phyloP scores from a whole-genome alignment of 2,329 filamentous ascomycete genomes.

The Talaromyces piceae region DNA sequence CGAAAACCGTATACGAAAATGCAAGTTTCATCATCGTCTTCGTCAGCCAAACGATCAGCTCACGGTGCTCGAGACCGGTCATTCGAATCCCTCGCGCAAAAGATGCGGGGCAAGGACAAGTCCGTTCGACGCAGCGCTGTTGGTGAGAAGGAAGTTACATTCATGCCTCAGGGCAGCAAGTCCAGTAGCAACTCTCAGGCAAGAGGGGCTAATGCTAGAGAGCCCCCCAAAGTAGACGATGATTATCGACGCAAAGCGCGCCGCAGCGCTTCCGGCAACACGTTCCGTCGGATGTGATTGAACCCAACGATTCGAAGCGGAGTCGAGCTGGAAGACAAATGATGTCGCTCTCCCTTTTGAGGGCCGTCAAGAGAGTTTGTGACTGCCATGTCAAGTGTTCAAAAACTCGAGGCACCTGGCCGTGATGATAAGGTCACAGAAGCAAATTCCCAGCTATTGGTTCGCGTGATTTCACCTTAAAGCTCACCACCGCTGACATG shows the following conservation, averaged over 20 bases:
- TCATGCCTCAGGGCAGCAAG: slow-evolving; percentile 46
- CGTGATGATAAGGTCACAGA: background rate
- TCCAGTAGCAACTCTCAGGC: slow-evolving; percentile 16
- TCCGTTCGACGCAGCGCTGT: slow-evolving; percentile 26
- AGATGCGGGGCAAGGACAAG: slow-evolving; percentile 27
- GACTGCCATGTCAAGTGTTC: too few relatives aligned
- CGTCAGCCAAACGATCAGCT: slow-evolving; percentile 29
- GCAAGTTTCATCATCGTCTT: slow-evolving; percentile 47
- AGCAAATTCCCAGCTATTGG: background rate
- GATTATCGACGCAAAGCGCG: slow-evolving; percentile 33
- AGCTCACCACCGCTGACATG: background rate
- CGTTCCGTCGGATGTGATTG: slow-evolving; percentile 26
- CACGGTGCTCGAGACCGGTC: slow-evolving; percentile 45
- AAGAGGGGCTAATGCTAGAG: slow-evolving; percentile 9
- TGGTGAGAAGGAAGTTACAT: slow-evolving; percentile 52
- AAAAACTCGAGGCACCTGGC: background rate
- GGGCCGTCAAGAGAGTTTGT: background rate
- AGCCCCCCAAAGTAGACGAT: slow-evolving; percentile 13
- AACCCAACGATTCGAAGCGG: too few relatives aligned
- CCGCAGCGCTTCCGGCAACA: slow-evolving; percentile 43
- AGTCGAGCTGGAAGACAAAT: background rate
- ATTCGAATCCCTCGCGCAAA: slow-evolving; percentile 51
- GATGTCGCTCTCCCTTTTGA: background rate
- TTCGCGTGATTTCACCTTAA: background rate
- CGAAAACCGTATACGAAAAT: slow-evolving; percentile 47